Conservation (phyloP, 2,329 filamentous ascomycete species). For the Fonsecaea pedrosoi region DNA sequence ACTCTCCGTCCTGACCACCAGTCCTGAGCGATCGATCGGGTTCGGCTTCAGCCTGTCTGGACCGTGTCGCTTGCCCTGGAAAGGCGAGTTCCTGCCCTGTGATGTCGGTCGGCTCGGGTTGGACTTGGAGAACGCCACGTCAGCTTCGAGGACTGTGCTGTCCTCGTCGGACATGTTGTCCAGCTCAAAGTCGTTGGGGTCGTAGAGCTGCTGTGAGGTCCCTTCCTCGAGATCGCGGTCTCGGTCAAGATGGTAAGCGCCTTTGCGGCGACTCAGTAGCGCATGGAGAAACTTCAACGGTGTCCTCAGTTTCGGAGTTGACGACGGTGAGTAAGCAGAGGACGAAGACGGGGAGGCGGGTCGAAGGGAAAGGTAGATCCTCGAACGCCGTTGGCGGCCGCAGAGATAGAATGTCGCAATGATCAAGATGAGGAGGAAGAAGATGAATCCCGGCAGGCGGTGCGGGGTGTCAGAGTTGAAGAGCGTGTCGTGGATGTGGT, state of each 20-base stretch:
- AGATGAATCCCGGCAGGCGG: constrained; percentile 74
- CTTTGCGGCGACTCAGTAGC: constrained; percentile 45
- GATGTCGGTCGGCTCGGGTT: constrained; percentile 58
- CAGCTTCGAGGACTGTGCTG: constrained; percentile 16
- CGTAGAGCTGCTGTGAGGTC: constrained; percentile 38
- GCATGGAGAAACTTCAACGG: constrained; percentile 44
- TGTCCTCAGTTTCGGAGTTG: constrained; percentile 34
- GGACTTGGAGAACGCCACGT: constrained; percentile 41
- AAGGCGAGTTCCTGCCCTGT: constrained; percentile 71
- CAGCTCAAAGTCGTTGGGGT: constrained; percentile 75
- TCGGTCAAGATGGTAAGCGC: constrained; percentile 71
- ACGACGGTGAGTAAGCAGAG: constrained; percentile 15
- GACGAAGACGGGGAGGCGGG: constrained; percentile 45
- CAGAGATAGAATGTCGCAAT: constrained; percentile 75
- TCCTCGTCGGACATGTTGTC: constrained; percentile 64
- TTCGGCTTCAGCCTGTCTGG: constrained; percentile 43
- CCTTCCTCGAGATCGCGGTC: constrained; percentile 86
- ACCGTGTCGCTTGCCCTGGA: constrained; percentile 54
- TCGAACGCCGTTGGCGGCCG: constrained; percentile 75
- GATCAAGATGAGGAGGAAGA: constrained; percentile 77
- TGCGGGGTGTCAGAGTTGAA: constrained; percentile 71
- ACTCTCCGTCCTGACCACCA: constrained; percentile 84
- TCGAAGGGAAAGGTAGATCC: constrained; percentile 63
- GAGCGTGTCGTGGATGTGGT: constrained; percentile 67
- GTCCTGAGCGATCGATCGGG: constrained; percentile 68